Evolutionary conservation across 371 early-diverging fungal genomes (phyloP), one percentile per base, ranked within the genome.

Genomic region (Mortierella sp.): DNA sequence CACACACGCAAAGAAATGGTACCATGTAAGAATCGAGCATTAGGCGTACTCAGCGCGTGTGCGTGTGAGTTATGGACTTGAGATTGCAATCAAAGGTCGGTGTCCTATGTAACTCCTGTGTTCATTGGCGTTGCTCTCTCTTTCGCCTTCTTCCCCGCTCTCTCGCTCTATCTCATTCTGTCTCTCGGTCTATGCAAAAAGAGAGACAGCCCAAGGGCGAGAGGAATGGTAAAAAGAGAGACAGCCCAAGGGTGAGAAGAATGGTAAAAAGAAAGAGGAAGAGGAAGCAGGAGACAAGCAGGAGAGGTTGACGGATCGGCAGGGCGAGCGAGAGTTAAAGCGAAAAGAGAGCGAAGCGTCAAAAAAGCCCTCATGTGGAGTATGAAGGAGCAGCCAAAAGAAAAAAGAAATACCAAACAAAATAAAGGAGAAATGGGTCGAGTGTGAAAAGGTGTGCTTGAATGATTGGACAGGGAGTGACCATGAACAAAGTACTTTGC

Each of bases 391-490:
- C 13, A 13, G 13, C 19, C 24, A 57, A 57, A 13, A 9, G 16
- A 42, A 9, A 21, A 11, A 42, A n/a, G n/a, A n/a, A n/a, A n/a
- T n/a, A n/a, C n/a, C n/a, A n/a, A 16, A 42, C 13, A 16, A 68
- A 9, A 2, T 19, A 19, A 68, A 42, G 24, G 24, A 11, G 50
- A 13, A 9, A 50, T 14, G 11, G 50, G 14, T 16, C 42, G 42
- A 16, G 16, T 50, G 50, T 50, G 50, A 50, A 50, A 50, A 38
- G 65, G 65, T 68, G 68, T 68, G 68, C 68, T 19, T 10, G 68
- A 68, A 38, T 68, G 68, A 68, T 68, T 68, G 68, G 68, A 38
- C 42, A 68, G 42, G 68, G 68, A 38, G 68, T 10, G 10, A 68
- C n/a, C 9, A 68, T 68, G 31, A 34, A 13, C 50, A 13, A 14